These are phyloP conservation scores for Rosa persica DNA, from an alignment of 306 rosid genomes.

Conservation along the genomic window DNA sequence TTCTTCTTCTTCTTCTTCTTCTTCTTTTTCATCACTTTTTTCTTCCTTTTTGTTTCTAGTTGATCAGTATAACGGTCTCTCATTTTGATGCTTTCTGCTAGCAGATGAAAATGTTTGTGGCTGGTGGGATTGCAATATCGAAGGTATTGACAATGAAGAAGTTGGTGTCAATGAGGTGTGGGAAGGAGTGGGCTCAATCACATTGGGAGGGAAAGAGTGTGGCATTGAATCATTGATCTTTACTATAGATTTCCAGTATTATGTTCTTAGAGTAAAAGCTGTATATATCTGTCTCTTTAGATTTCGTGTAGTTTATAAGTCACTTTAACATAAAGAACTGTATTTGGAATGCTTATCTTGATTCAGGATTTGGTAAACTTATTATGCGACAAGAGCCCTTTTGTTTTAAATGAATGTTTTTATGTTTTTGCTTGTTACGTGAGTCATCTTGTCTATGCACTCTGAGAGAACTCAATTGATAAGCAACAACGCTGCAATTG, in stretches of 20 bases:
- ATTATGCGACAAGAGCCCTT: not conserved
- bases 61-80: constrained; percentile 2
- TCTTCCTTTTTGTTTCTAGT: not conserved
- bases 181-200: constrained; percentile 95
- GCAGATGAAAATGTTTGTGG: constrained; percentile 88
- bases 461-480: not conserved
- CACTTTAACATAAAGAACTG: not conserved
- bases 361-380: not conserved
- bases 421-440: too few species aligned
- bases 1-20: too few species aligned
- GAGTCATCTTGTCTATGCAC: not conserved
- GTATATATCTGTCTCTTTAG: not conserved
- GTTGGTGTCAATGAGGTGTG: constrained; percentile 77
- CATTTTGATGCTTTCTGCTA: constrained; percentile 15
- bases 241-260: not conserved
- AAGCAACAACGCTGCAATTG: not conserved
- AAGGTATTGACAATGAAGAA: constrained; percentile 81
- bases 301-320: not conserved
- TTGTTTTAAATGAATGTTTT: not conserved
- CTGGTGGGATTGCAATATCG: constrained; percentile 90
- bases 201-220: constrained; percentile 78
- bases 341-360: too few species aligned
- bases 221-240: constrained; percentile 52
- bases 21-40: not conserved
- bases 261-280: not conserved